Conservation (phyloP, 306 rosid species). For the Corylus americana region DNA sequence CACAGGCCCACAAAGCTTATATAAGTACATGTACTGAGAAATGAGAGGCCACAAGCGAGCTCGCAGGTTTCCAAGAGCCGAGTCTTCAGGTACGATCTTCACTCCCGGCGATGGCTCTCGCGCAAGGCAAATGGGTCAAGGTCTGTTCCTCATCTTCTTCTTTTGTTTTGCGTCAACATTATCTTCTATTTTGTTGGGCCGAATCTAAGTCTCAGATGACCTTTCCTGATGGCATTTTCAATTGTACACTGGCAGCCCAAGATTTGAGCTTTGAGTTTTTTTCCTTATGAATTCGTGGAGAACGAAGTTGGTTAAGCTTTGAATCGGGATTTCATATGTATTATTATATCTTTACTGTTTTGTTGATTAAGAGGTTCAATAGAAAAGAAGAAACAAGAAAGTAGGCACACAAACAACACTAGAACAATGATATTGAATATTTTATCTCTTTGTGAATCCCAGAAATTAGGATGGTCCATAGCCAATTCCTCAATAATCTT, state of each 20-base stretch:
- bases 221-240: no score
- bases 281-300: background rate
- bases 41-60: background rate
- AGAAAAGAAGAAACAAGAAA: no score
- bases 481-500: background rate
- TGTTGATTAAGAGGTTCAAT: no score
- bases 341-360: background rate
- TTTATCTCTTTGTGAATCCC: background rate
- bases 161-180: background rate
- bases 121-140: constrained; percentile 73
- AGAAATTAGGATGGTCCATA: background rate
- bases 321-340: background rate
- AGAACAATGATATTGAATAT: no score
- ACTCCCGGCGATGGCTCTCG: constrained; percentile 48
- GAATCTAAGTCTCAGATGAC: no score
- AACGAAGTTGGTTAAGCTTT: background rate
- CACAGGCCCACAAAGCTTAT: background rate
- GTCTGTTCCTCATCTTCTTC: constrained; percentile 28
- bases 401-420: no score
- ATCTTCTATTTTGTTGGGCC: background rate
- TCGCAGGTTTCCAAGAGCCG: background rate
- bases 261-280: no score
- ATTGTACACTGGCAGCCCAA: no score
- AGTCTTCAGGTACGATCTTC: background rate
- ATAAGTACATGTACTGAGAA: background rate